A percentile compares a stretch with the other conserved stretches of the same genome.
phyloP scores from a whole-genome alignment of 805 yeast species.

The Metschnikowia shivogae region DNA sequence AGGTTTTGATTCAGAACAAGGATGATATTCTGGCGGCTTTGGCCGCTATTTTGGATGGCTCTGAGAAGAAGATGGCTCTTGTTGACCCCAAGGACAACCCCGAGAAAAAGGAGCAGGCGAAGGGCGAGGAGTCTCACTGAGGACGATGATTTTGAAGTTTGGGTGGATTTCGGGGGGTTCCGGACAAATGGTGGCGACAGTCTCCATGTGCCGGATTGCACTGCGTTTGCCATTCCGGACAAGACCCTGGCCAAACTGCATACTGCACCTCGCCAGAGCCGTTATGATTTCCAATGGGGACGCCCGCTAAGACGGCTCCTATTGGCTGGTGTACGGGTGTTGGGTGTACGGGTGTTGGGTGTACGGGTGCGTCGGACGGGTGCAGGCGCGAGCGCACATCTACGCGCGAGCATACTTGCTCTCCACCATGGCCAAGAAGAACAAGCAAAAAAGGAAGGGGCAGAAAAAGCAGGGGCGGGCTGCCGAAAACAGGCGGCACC shows the following conservation, averaged over 20 bases:
- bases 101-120: not conserved
- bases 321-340: too few species aligned
- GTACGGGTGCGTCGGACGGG: not conserved
- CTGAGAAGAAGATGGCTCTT: conserved; percentile 12
- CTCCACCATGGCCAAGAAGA: conserved; percentile 13
- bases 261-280: too few species aligned
- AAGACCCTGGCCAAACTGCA: too few species aligned
- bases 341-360: too few species aligned
- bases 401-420: not conserved
- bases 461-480: not conserved
- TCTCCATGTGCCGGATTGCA: too few species aligned
- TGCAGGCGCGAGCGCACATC: not conserved
- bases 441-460: conserved; percentile 8
- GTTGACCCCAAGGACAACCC: too few species aligned
- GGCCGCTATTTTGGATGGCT: conserved; percentile 25
- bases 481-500: not conserved
- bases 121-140: not conserved
- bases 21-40: conserved; percentile 52
- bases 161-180: too few species aligned
- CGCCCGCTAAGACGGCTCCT: too few species aligned
- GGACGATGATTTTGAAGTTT: too few species aligned
- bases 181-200: too few species aligned
- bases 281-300: too few species aligned
- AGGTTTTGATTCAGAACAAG: conserved; percentile 39
- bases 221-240: too few species aligned